Base-by-base conservation (phyloP, 257 asterid species). In the Knoxia roxburghii region DNA sequence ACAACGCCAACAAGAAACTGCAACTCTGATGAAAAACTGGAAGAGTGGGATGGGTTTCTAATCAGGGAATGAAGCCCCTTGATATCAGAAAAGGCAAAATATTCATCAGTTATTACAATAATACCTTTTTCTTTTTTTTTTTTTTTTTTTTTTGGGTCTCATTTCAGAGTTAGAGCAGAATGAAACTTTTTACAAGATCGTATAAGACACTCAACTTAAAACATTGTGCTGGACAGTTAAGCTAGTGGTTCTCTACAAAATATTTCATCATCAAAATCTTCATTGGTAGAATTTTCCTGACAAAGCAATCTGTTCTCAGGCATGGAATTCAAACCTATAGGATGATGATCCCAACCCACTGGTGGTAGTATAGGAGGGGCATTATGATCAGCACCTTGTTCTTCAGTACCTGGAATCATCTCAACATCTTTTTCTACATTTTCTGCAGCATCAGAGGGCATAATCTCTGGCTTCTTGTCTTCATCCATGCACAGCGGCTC, bases 281-380 rank as follows among this genome's bases (percentile, higher is more conserved):
- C 96, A 70, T 80, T 82, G 3, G 90, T 74, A 2, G 97, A 90
- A 70, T 82, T 93, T 69, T 88, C 95, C 67, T 81, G 96, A 90
- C 94, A 87, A 6, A 86, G 61, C 80, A 92, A 75, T 67, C 77
- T 86, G 69, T 74, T 86, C 72, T 83, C 93, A 64, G 75, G 81
- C 69, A 75, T 35, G 51, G 87, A 32, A 73, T 77, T 78, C 79
- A 78, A 68, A 68, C 78, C 82, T 52, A 76, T 61, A 72, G 78
- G 77, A n/a, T n/a, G n/a, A n/a, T n/a, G n/a, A 59, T 80, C 79
- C 90, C 85, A 83, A 37, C 49, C 74, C 80, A 70, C 64, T 21
- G 80, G 79, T 50, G n/a, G n/a, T n/a, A n/a, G n/a, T n/a, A 72
- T 56, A 54, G 74, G 64, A 68, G 76, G 68, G 61, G 70, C 76